A percentile compares a stretch with the other conserved stretches of the same genome.
Evolutionary conservation across 2,329 filamentous ascomycete genomes (phyloP).

Genomic region (Fusarium succisae): DNA sequence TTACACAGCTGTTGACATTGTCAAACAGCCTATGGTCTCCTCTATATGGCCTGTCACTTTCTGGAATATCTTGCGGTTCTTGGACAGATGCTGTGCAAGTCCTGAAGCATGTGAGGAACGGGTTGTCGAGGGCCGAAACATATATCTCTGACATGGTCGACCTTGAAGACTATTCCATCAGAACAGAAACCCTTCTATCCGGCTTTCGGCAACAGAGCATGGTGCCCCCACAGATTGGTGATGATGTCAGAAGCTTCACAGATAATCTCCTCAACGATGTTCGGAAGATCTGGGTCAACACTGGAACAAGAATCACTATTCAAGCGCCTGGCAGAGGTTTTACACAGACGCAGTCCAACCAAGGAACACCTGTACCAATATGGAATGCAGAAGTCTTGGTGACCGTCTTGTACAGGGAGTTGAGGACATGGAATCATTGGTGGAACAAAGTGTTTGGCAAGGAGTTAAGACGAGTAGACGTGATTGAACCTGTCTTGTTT

Average conservation of each 20-base stretch:
- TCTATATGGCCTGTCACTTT: conserved; percentile 35
- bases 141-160: conserved; percentile 33
- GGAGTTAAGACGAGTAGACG: neutral
- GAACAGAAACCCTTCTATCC: conserved; percentile 36
- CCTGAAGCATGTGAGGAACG: conserved; percentile 28
- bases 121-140: conserved; percentile 28
- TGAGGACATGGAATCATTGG: conserved; percentile 49
- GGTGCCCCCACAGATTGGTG: conserved; percentile 16
- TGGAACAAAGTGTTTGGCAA: conserved; percentile 39
- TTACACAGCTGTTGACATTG: conserved; percentile 42
- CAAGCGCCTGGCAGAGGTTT: conserved; percentile 49
- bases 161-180: conserved; percentile 20
- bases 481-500: conserved; percentile 37
- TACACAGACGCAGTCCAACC: conserved; percentile 47
- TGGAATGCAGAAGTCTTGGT: conserved; percentile 47
- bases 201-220: conserved; percentile 20
- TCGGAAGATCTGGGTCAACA: conserved; percentile 54
- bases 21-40: conserved; percentile 47
- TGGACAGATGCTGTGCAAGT: conserved; percentile 34
- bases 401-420: conserved; percentile 44
- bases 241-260: conserved; percentile 52
- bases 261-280: conserved; percentile 57
- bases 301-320: conserved; percentile 48
- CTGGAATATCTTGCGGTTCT: neutral
- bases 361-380: conserved; percentile 45